Base-by-base conservation (phyloP, 768 basidiomycete genomes). In the Glaciozyma martinii region DNA sequence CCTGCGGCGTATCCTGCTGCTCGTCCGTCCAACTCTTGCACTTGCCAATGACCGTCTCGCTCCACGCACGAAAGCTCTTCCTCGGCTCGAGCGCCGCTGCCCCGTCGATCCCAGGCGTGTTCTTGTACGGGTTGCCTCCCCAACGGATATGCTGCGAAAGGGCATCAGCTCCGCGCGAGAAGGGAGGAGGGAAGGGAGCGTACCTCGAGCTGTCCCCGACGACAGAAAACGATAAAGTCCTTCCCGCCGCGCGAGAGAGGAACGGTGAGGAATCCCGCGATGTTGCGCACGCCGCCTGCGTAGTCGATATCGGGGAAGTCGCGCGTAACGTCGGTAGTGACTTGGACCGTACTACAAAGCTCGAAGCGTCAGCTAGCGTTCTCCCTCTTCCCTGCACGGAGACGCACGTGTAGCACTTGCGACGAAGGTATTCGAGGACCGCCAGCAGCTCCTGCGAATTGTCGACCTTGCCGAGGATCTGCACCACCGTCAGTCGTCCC, bases 141-240 rank as follows among this genome's bases (percentile, higher is more conserved):
- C 66, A 69, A 1, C 53, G 49, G 15, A 65, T 59, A 18, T 59
- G 10, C 59, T 15, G 57, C 5, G 37, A 7, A 13, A 8, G 12
- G 37, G 37, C 10, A 40, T 40, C 12, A 40, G 37, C 37, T 6
- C 2, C 12, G 37, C 37, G 37, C 37, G 10, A 2, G 37, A 33
- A 5, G 37, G n/a, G 12, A 40, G 37, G 12, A 13, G 37, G 12
- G 37, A 40, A 13, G 7, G 37, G 12, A 40, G n/a, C 37, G 37
- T 13, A 40, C 49, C 21, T n/a, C 27, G n/a, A 71, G 73, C 75
- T 89, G 87, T 7, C 87, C 87, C 68, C 83, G 84, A n/a, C 88
- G 81, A 33, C 89, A 76, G 71, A 91, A 86, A 18, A 85, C 85
- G 63, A 91, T 88, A 72, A 90, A 90, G 73, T 91, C 88, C 46